phyloP scores from a whole-genome alignment of 163 green algal species.

The Chlorella variabilis region DNA sequence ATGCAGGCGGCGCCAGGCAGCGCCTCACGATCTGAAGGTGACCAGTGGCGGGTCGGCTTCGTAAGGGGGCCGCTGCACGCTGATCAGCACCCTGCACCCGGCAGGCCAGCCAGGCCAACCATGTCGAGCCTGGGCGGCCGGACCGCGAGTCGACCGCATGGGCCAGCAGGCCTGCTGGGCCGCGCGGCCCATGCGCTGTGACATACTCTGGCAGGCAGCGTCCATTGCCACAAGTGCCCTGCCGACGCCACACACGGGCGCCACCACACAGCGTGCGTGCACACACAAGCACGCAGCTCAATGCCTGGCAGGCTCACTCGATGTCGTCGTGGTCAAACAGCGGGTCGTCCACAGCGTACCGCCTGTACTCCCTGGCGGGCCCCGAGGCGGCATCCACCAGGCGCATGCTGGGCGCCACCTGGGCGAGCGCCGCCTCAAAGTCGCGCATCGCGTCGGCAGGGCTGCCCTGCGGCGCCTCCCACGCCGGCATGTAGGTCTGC shows the following conservation, averaged over 20 bases:
- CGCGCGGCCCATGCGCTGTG: too few species aligned
- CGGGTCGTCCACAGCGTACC: constrained; percentile 15
- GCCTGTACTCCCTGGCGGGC: constrained; percentile 23
- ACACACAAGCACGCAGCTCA: too few species aligned
- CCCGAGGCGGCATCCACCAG: not conserved
- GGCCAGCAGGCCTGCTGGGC: too few species aligned
- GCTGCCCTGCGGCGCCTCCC: constrained; percentile 34
- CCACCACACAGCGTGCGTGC: too few species aligned
- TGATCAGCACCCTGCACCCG: constrained; percentile 32
- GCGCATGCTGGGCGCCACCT: not conserved
- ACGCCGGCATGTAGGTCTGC: constrained; percentile 32
- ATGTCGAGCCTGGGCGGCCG: too few species aligned
- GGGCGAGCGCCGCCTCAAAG: constrained; percentile 36
- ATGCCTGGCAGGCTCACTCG: too few species aligned
- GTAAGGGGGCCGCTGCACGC: constrained; percentile 30
- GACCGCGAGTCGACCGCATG: too few species aligned
- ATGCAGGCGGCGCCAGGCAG: not conserved
- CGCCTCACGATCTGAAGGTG: constrained; percentile 64
- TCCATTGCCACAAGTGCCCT: too few species aligned
- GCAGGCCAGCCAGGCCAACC: not conserved
- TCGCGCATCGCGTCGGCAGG: constrained; percentile 14
- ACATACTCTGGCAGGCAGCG: too few species aligned
- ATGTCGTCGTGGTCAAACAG: constrained; percentile 45
- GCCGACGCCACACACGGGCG: not conserved
- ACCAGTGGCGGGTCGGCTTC: constrained; percentile 63